Conservation (phyloP, 1,284 basidiomycete genomes). For the Microbotryum scabiosae region DNA sequence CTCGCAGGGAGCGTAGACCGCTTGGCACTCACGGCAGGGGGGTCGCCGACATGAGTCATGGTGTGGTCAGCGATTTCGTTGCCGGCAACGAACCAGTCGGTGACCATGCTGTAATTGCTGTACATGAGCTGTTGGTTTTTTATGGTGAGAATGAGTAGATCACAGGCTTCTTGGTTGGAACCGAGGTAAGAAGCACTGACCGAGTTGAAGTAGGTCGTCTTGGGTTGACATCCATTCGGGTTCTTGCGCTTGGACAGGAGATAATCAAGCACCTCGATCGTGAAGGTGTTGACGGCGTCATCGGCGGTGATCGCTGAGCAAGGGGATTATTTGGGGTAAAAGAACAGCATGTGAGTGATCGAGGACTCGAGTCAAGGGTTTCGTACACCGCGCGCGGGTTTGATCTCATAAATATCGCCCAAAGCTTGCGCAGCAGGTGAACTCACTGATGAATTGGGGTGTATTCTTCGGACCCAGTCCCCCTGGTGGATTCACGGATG, state of each 20-base stretch:
- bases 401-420: background rate
- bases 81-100: constrained; percentile 51
- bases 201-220: constrained; percentile 66
- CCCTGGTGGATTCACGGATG: constrained; percentile 61
- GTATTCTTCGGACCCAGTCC: constrained; percentile 57
- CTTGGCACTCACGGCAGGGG: constrained; percentile 44
- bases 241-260: constrained; percentile 69
- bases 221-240: constrained; percentile 68
- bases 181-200: constrained; percentile 39
- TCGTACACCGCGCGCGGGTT: background rate
- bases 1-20: background rate
- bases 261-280: constrained; percentile 44
- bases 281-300: constrained; percentile 55
- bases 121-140: background rate
- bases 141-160: background rate
- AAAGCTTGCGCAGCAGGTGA: too few species aligned
- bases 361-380: constrained; percentile 47
- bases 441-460: constrained; percentile 53
- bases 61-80: constrained; percentile 74
- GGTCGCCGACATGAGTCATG: constrained; percentile 66
- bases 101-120: background rate
- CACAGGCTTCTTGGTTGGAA: background rate
- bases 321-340: constrained; percentile 1
- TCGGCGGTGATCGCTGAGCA: constrained; percentile 33
- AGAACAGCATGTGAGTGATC: background rate